Base-by-base conservation (phyloP, 2,329 filamentous ascomycete genomes). In the Neonectria sp. region DNA sequence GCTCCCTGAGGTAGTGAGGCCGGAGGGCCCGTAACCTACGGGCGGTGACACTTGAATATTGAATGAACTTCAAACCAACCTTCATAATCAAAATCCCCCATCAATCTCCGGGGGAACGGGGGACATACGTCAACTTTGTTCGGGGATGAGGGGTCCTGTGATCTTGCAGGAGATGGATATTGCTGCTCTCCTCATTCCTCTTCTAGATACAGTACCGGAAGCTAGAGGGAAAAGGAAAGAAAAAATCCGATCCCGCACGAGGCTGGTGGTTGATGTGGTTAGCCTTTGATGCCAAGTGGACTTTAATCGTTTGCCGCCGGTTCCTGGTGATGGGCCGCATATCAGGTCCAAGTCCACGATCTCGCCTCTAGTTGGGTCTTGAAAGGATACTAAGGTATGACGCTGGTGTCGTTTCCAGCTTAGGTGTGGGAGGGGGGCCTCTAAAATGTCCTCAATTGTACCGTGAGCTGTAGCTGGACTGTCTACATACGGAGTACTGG, bases 251-350 rank as follows among this genome's bases (percentile, higher is more conserved):
- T 53, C 51, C 37, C 51, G 51, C 25, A 35, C 31, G n/a, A 21
- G n/a, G n/a, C 21, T 35, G 12, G 31, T 33, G 49, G 49, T 15
- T 27, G 45, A 15, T 29, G 45, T 49, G 24, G 46, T 49, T 51
- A 33, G 49, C 21, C 27, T 29, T 31, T 12, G 46, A 49, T 29
- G 6, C 46, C 29, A 35, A 40, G 37, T 24, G 37, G 17, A 8
- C 37, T 52, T 37, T 55, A 35, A 13, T 25, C 31, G 12, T 46
- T 63, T 63, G 60, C 60, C 60, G 60, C 60, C 52, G 31, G 63
- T 65, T 61, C 59, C 59, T 66, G 63, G 27, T 48, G 52, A 61
- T 61, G 56, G 63, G 63, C 55, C 53, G 58, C 58, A 66, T 53
- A 37, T 58, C 35, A 51, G 63, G 63, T 57, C 53, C 51, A 43